Conservation (phyloP, 2,329 filamentous ascomycete species). For the Xylaria multiplex region DNA sequence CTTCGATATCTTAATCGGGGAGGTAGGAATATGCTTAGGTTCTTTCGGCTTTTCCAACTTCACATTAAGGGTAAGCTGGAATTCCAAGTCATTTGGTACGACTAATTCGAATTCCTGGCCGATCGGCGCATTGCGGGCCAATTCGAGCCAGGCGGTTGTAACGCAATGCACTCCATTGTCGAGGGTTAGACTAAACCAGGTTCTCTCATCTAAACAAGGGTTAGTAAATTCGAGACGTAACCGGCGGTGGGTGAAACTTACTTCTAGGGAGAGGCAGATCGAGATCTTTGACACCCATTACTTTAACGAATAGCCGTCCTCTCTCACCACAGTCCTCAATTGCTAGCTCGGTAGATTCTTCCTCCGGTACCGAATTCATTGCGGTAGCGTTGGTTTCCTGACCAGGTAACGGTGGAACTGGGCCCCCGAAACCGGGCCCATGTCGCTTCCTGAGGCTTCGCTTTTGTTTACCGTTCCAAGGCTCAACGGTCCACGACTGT, state of each 20-base stretch:
- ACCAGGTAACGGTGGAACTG: conserved; percentile 85
- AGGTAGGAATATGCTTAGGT: conserved; percentile 60
- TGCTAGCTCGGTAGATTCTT: conserved; percentile 67
- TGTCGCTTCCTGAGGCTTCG: conserved; percentile 70
- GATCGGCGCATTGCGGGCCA: conserved; percentile 91
- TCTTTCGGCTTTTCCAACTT: conserved; percentile 84
- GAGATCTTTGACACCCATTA: conserved; percentile 96
- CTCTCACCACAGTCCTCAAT: conserved; percentile 85
- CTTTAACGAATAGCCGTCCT: conserved; percentile 94
- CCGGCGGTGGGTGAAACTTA: conserved; percentile 58
- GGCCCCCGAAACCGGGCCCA: conserved; percentile 60
- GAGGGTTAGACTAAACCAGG: conserved; percentile 95
- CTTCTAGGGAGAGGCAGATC: conserved; percentile 90
- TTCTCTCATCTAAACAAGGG: conserved; percentile 75
- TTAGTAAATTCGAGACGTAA: conserved; percentile 32
- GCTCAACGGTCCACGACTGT: conserved; percentile 95
- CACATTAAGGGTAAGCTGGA: conserved; percentile 95
- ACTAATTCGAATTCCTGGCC: conserved; percentile 98
- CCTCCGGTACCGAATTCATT: conserved; percentile 74
- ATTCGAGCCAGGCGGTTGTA: conserved; percentile 93
- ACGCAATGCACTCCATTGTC: conserved; percentile 98
- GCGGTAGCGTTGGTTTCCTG: conserved; percentile 81
- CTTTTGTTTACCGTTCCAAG: conserved; percentile 87
- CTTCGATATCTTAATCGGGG: conserved; percentile 72
- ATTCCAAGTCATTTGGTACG: conserved; percentile 97